Base-by-base conservation (phyloP, 2,329 filamentous ascomycete genomes). In the Moelleriella libera region DNA sequence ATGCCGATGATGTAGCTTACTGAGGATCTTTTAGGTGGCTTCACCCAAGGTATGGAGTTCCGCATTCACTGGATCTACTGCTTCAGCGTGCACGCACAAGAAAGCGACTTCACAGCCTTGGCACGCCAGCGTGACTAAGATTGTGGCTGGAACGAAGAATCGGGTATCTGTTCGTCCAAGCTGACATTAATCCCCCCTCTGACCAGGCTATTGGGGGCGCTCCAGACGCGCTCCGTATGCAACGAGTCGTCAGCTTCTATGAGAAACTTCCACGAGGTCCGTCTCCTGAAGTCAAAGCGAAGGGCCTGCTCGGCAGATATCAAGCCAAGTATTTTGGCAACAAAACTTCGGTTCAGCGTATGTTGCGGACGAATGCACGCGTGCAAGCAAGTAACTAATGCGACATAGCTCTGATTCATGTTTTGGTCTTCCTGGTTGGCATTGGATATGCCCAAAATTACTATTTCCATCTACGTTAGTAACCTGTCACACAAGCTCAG, bases 381-480 rank as follows among this genome's bases (percentile, higher is more conserved):
- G 21, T 21, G 21, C 21, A 21, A 21, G 21, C 21, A 21, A 21
- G 21, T 54, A 37, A 58, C 51, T 21, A 48, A 49, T 47, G 63
- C 34, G 45, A 14, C 48, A 50, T 45, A 98, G 92, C 92, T 55
- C 79, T 98, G 63, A 75, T 94, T 60, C 92, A 98, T 70, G 76
- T 81, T 60, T 83, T 98, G 60, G 82, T 77, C 58, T 74, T 80
- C 64, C 72, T 98, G 53, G 71, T 95, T 55, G 69, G 80, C 56
- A 65, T 97, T 58, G 90, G 92, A 62, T 98, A 98, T 71, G 85
- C 85, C 60, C 88, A 97, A 74, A 89, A 95, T 75, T 98, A 98
- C 83, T 97, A 98, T 80, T 97, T 94, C 86, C 94, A 98, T 74
- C 79, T 98, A 63, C 88, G 92, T 98, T 82, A 70, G 87, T 81